Conservation (phyloP, 768 basidiomycete species). For the Tephrocybe sp. region DNA sequence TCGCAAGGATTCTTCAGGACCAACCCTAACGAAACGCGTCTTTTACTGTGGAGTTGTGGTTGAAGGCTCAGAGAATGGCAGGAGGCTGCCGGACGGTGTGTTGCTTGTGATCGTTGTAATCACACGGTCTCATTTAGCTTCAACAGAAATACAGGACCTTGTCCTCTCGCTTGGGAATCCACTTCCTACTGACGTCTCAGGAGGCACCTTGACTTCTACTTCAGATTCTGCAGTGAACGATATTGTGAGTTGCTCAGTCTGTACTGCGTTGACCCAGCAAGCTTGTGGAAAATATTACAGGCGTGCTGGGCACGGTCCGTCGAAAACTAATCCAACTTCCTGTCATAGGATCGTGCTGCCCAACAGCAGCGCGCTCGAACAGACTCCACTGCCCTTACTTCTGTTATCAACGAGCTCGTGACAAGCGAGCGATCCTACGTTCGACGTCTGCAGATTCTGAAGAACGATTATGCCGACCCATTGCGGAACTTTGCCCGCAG, state of each 20-base stretch:
- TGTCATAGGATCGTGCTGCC: constrained; percentile 34
- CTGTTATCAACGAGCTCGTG: constrained; percentile 84
- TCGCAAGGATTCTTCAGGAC: constrained; percentile 38
- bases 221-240: constrained; percentile 37
- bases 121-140: constrained; percentile 12
- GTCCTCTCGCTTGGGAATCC: constrained; percentile 76
- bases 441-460: constrained; percentile 76
- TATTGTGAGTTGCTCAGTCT: constrained; percentile 41
- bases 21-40: constrained; percentile 68
- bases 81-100: constrained; percentile 65
- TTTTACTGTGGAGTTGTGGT: constrained; percentile 92
- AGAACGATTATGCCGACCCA: constrained; percentile 89
- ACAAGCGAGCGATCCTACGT: constrained; percentile 90
- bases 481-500: constrained; percentile 81
- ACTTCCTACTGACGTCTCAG: constrained; percentile 51
- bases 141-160: constrained; percentile 73
- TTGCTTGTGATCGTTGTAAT: constrained; percentile 14
- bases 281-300: neutral
- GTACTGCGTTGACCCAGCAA: neutral
- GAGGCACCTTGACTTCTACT: constrained; percentile 44
- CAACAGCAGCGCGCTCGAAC: constrained; percentile 63
- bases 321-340: constrained; percentile 9
- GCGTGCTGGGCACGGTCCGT: neutral
- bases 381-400: constrained; percentile 63
- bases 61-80: constrained; percentile 75